Evolutionary conservation across 2,329 filamentous ascomycete genomes (phyloP).

Genomic region (Pseudogymnoascus pannorum): DNA sequence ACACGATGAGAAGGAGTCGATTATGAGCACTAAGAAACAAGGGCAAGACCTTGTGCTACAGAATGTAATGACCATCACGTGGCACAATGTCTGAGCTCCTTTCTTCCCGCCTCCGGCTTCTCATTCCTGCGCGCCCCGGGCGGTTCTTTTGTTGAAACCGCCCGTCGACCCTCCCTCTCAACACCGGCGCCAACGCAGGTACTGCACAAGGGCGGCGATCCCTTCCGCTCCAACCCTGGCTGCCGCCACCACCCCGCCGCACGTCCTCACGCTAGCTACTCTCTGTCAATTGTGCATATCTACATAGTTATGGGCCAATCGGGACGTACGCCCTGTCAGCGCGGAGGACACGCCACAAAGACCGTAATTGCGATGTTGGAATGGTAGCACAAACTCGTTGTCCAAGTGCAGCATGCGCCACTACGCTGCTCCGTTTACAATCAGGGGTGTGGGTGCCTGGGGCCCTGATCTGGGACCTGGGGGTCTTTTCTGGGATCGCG

Average conservation of each 20-base stretch:
- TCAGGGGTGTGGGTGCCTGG: not conserved
- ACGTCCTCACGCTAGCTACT: not conserved
- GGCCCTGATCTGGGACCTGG: not conserved
- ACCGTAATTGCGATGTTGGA: constrained; percentile 8
- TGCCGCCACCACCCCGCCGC: constrained; percentile 1
- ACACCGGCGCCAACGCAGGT: constrained; percentile 1
- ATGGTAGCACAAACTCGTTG: not conserved
- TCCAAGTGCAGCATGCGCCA: not conserved
- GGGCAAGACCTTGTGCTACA: not conserved
- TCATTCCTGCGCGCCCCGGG: constrained; percentile 7
- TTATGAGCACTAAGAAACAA: not conserved
- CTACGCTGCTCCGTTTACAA: not conserved
- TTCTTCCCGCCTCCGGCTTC: not conserved
- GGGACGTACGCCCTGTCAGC: not conserved
- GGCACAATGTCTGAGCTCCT: not conserved
- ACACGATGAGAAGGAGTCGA: not conserved
- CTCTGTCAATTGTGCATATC: not conserved
- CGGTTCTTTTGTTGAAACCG: constrained; percentile 2
- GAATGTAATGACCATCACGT: constrained; percentile 5
- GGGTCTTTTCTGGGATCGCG: constrained; percentile 4
- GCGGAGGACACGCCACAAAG: not conserved
- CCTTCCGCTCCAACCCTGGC: not conserved
- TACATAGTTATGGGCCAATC: not conserved
- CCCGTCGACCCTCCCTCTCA: not conserved
- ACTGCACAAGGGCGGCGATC: constrained; percentile 1